Base-by-base conservation (phyloP, 169 alveolate genomes). In the Cryptosporidium ryanae region DNA sequence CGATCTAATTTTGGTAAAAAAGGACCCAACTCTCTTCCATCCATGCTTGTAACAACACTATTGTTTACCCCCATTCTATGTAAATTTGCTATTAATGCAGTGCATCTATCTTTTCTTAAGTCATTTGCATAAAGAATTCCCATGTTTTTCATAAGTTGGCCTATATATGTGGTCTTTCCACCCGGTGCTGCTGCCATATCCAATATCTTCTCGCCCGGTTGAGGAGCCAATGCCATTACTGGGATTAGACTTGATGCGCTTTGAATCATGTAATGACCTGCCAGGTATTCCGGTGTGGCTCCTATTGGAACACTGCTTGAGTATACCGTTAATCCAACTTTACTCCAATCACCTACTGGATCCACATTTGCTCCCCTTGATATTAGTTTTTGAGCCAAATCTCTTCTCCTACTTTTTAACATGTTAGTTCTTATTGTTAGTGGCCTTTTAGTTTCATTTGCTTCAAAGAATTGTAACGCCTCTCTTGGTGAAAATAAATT, bases 141-240 rank as follows among this genome's bases (percentile, higher is more conserved):
- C 6, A 95, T 92, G 82, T 97, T 97, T 91, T 96, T 97, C 98
- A 97, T 96, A 25, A 97, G 66, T 64, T 97, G 95, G 13, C 97
- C 98, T 18, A 97, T 94, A 89, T 95, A 97, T 15, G 99, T 96
- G 1, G 98, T 95, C 91, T 97, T 97, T 1, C 99, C 99, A 49
- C 99, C 99, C 2, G 99, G 99, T 25, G 99, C 98, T 38, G 99
- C 99, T 61, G 98, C 96, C 96, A 97, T 93, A 91, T 97, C 99
- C 23, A 97, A 93, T 17, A 97, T 90, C 84, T 93, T 94, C 66
- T 97, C 99, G 18, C 95, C 94, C 17, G 96, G 96, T 68, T 95
- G 91, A 8, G 98, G 98, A 27, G 93, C 95, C 46, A 97, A 91
- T 4, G 99, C 98, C 87, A 97, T 91, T 8, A 97, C 98, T 21